Base-by-base conservation (phyloP, 1,284 basidiomycete species). In the Flammula alnicola region DNA sequence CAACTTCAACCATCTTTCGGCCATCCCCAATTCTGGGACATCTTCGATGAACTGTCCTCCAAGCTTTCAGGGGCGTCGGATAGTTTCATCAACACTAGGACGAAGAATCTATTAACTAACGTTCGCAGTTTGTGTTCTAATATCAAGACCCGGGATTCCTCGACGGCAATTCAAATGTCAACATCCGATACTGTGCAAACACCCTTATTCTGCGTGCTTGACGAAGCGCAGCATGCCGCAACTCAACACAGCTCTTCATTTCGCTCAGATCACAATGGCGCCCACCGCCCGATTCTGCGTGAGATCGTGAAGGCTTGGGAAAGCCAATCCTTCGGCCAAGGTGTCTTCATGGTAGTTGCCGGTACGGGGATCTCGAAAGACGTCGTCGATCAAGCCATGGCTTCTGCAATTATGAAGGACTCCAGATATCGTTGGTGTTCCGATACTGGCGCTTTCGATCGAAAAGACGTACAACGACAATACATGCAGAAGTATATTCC, bases 321-420 rank as follows among this genome's bases (percentile, higher is more conserved):
- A 41, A 60, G 61, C 5, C 66, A 70, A 36, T 64, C 63, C 2
- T 63, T 61, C 25, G 67, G 68, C 4, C 67, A 71, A 23, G 67
- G 68, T 2, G 65, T 74, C 4, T 73, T 70, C 44, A 69, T 75
- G 65, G 65, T 75, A 5, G 67, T 75, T 4, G 69, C 72, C 8
- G 73, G 72, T 2, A 75, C 70, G 1, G 71, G 70, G 1, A 70
- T 75, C n/a, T 73, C 72, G 2, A 74, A 75, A 55, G 70, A 71
- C 45, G 68, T 70, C 11, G 71, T 75, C 6, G 71, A 74, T 49
- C 66, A 68, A 44, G 70, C 68, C 0, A 72, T 73, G 69, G 64
- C 70, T 3, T 71, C 70, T 5, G 72, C 68, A 1, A 67, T 73
- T 39, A 72, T 73, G 70, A 73, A 74, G 49, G 70, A 71, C 22